Evolutionary conservation across 495 filamentous ascomycete genomes (phyloP), one percentile per base, ranked within the genome.

Genomic region (Lophiotrema nucula): DNA sequence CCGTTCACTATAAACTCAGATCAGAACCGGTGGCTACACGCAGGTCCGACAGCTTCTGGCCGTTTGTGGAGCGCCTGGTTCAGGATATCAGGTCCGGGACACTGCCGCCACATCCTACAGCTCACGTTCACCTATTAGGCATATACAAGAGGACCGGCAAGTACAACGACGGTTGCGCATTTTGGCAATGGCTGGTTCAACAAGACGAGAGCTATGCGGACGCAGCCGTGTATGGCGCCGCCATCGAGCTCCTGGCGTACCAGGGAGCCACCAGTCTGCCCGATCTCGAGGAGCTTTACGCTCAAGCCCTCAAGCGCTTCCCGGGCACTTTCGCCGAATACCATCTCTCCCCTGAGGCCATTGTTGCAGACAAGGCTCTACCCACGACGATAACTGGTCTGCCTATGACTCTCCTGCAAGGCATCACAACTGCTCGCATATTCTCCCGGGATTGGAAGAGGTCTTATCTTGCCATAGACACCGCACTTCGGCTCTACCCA

Each of bases 391-490:
- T 71, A 18, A 65, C 55, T 13, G 74, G 69, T 12, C 64, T 74
- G 3, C 62, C 70, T 1, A 64, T 76, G 23, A 65, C 69, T 48
- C 65, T 80, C 2, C 63, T 80, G 12, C 77, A 79, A 56, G 77
- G 77, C 16, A 79, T 80, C 18, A 47, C 76, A 28, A 77, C 73
- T 3, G 77, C 77, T 1, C 69, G 77, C 13, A 28, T 76, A 1
- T 56, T 76, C 1, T 64, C 66, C 35, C 72, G 76, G 3, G 74
- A 79, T 47, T 75, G 74, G 70, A 56, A 58, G 33, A 70, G 70
- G 10, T 73, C 77, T 5, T 80, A 80, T 53, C 64, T 79, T 26
- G 76, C 70, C 10, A 62, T 79, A 19, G 77, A 80, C 48, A 70
- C 71, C 18, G 71, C 68, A n/a, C 56, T 77, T 0, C 65, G 77